Evolutionary conservation across 441 rosid species (phyloP), one percentile per base, ranked within the genome.

Genomic region (Viola pubescens): DNA sequence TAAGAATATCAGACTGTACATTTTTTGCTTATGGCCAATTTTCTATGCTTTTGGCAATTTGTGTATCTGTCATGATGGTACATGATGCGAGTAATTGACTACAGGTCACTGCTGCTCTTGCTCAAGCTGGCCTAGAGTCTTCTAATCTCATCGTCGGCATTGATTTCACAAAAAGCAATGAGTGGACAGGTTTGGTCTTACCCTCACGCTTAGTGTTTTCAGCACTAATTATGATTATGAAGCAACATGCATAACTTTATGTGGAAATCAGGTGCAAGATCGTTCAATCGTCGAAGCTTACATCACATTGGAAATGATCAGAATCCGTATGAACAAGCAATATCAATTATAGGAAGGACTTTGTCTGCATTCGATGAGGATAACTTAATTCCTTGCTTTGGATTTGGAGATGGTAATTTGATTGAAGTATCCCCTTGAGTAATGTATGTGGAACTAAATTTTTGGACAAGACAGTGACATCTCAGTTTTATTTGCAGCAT

Each of bases 111-210:
- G 71, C 73, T 67, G 96, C 95, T 46, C 89, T 90, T 49, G 67
- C 91, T 58, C 82, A 82, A 52, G 81, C 95, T 41, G 97, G 97
- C 43, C 73, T 90, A 44, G 97, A 90, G 75, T 90, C 97, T 41
- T 90, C 97, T 38, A 90, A 90, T 75, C 82, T 90, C 55, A 90
- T 90, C 54, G 91, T 90, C 50, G 97, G 97, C 53, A 82, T 90
- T 62, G 97, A 90, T 72, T 84, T 90, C 78, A 90, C 97, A 1
- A 90, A 91, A 81, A 91, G 97, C 81, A 91, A 91, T 3, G 96
- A 88, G 51, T 88, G 97, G 96, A 88, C 96, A 76, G 98, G 96
- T 86, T 61, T 5, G 14, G 11, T 66, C 49, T 65, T 6, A 19
- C 54, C 63, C 57, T 59, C 48, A 45, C 55, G 13, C 64, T 56